Conservation (phyloP, 148 eudicot species). For the Rhododendron ovatum region DNA sequence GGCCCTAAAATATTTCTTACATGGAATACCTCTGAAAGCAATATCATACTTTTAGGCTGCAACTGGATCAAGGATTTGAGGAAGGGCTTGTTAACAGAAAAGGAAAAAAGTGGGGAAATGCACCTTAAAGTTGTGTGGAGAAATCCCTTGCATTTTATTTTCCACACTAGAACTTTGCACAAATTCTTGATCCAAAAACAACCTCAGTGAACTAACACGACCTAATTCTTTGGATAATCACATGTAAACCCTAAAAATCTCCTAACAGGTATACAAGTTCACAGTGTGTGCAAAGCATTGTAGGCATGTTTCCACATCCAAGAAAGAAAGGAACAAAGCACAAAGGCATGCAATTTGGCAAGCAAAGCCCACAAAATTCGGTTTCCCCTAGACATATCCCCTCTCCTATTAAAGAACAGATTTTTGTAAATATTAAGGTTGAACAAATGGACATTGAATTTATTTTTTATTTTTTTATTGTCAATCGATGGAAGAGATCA, state of each 20-base stretch:
- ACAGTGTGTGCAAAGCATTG: neutral
- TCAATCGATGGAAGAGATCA: too few species aligned
- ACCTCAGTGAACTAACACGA: too few species aligned
- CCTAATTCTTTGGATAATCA: too few species aligned
- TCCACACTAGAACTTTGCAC: too few species aligned
- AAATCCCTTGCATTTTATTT: too few species aligned
- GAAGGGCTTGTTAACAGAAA: neutral
- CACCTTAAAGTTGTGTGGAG: too few species aligned
- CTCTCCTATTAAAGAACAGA: neutral
- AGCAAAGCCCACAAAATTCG: neutral
- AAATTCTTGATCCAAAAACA: too few species aligned
- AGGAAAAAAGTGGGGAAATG: neutral
- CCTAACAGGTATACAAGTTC: neutral
- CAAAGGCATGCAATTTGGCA: neutral
- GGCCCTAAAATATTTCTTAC: too few species aligned
- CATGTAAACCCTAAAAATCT: too few species aligned
- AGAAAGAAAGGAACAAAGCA: neutral
- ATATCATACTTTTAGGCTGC: neutral
- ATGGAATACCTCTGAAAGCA: neutral
- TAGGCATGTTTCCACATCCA: neutral
- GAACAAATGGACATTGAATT: neutral
- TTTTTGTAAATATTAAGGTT: neutral
- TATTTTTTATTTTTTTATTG: too few species aligned
- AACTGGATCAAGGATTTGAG: neutral
- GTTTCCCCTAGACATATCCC: neutral